Evolutionary conservation across 805 yeast genomes (phyloP), one percentile per base, ranked within the genome.

Genomic region (Starmerella powellii): DNA sequence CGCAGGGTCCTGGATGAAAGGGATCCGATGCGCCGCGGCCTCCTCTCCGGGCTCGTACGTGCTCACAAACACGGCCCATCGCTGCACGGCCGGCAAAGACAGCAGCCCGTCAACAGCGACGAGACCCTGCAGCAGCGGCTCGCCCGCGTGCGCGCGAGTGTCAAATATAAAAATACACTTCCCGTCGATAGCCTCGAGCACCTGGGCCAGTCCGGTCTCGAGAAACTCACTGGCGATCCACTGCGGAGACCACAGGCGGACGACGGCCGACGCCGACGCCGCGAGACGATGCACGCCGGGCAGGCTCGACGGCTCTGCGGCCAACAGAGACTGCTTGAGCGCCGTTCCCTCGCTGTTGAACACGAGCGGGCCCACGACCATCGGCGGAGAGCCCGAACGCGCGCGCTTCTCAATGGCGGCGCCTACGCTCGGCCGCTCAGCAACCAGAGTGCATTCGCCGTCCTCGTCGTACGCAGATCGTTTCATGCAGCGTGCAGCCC

Each of bases 281-380:
- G 43, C 33, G 24, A 53, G 37, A 8, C 55, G 42, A 32, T 47
- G 44, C 8, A 53, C 48, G n/a, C 56, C 56, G 8, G 56, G 56
- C 38, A 47, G 21, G 20, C 15, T 17, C 10, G 50, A 48, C 17
- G 40, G 37, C 17, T 41, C 28, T 3, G 51, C 53, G 5, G 49
- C 31, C 3, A 42, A 18, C 20, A 48, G 24, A 6, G 49, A 44
- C 29, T 28, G 42, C 15, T 45, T 42, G n/a, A 50, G 45, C n/a
- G 11, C 30, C n/a, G 34, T 8, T 11, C 48, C 49, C 8, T 31
- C 29, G 8, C 39, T 29, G 19, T 33, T 30, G 32, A 50, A 50
- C 4, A 46, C 36, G 8, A 50, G 30, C 8, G 53, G 53, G 23
- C 53, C 53, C 2, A 41, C 36, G 10, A 38, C 24, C n/a, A 32